phyloP scores from a whole-genome alignment of 306 rosid species.

The Prunus persica region DNA sequence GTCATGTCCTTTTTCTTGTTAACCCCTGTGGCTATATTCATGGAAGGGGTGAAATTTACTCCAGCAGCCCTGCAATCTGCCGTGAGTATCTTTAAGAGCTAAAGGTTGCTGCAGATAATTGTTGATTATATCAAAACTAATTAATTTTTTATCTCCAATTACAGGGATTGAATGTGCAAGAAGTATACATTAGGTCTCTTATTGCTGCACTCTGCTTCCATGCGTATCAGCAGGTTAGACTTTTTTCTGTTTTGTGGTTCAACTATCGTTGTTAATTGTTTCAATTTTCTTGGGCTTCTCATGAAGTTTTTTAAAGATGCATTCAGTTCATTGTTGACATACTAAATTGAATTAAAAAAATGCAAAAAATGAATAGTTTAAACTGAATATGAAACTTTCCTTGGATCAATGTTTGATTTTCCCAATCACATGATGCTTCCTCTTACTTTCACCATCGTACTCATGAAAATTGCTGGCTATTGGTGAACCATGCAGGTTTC shows the following conservation, averaged over 20 bases:
- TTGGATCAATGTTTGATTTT: not conserved
- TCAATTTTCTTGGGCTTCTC: not conserved
- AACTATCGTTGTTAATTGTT: not conserved
- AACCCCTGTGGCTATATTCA: conserved; percentile 58
- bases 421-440: not conserved
- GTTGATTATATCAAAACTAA: conserved; percentile 16
- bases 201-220: conserved; percentile 95
- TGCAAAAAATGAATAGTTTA: not conserved
- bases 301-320: not conserved
- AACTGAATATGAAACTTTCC: not conserved
- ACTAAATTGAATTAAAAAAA: not conserved
- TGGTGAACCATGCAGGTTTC: conserved; percentile 66
- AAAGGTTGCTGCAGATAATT: conserved; percentile 6
- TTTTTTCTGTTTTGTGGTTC: conserved; percentile 18
- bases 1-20: conserved; percentile 85
- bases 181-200: conserved; percentile 63
- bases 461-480: conserved; percentile 12
- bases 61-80: conserved; percentile 71
- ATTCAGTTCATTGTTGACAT: not conserved
- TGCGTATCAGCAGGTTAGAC: conserved; percentile 87
- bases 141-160: conserved; percentile 8
- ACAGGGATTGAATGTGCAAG: conserved; percentile 76
- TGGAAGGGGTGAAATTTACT: conserved; percentile 84
- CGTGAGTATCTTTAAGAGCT: conserved; percentile 50
- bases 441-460: not conserved